Conservation (phyloP, 1,284 basidiomycete species). For the Megacollybia platyphylla region DNA sequence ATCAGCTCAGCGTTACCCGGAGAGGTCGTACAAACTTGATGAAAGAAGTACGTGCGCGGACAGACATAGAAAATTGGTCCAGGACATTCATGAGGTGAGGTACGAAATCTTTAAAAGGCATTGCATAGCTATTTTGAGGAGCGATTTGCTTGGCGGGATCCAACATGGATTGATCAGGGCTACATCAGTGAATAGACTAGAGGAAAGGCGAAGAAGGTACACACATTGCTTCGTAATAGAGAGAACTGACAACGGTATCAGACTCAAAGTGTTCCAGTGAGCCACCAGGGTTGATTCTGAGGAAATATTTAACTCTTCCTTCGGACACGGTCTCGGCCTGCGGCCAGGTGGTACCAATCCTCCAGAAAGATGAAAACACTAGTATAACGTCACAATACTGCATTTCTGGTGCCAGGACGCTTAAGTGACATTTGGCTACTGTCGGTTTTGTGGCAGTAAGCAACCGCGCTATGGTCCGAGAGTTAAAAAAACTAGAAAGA, state of each 20-base stretch:
- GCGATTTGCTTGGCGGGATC: constrained; percentile 65
- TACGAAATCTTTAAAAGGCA: constrained; percentile 67
- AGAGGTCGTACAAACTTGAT: constrained; percentile 40
- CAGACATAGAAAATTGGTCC: constrained; percentile 67
- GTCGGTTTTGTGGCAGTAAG: constrained; percentile 58
- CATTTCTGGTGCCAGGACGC: constrained; percentile 50
- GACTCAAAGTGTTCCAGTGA: constrained; percentile 72
- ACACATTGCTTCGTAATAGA: constrained; percentile 71
- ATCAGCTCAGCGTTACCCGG: not conserved
- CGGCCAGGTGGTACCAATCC: constrained; percentile 60
- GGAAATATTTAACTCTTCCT: constrained; percentile 66
- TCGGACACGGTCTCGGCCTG: constrained; percentile 53
- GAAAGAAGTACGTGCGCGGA: constrained; percentile 67
- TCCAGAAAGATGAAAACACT: constrained; percentile 57
- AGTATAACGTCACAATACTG: constrained; percentile 71
- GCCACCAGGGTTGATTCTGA: constrained; percentile 68
- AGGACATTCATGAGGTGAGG: constrained; percentile 65
- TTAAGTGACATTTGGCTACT: constrained; percentile 62
- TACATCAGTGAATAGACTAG: constrained; percentile 14
- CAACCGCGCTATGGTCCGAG: constrained; percentile 59
- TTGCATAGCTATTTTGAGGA: constrained; percentile 68
- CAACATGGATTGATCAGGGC: constrained; percentile 60
- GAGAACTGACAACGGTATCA: constrained; percentile 58
- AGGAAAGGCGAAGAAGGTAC: constrained; percentile 13
- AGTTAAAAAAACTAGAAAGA: constrained; percentile 66